Evolutionary conservation across 345 rosid species (phyloP).

Genomic region (Arabidopsis arenosa): DNA sequence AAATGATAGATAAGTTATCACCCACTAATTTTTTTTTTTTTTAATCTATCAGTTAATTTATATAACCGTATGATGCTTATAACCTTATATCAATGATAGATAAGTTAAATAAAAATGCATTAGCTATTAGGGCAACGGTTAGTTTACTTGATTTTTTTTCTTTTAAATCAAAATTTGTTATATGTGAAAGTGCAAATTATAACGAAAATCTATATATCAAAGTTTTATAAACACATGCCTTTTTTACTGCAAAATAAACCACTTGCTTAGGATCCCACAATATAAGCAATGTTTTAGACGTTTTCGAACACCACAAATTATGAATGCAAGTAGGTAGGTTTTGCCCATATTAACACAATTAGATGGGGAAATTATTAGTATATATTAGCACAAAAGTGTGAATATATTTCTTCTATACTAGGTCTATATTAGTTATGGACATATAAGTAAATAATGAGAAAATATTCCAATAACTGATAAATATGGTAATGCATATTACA

Average conservation of each 20-base stretch:
- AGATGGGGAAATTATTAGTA: not conserved
- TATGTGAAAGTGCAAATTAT: too few relatives aligned
- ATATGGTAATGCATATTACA: conserved; percentile 5
- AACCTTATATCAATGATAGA: too few relatives aligned
- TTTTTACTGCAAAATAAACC: conserved; percentile 2
- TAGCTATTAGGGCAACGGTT: too few relatives aligned
- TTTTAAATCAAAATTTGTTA: too few relatives aligned
- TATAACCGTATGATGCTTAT: too few relatives aligned
- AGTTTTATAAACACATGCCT: conserved; percentile 4
- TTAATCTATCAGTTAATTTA: too few relatives aligned
- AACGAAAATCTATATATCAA: too few relatives aligned
- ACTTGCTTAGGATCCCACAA: conserved; percentile 6
- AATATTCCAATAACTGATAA: not conserved
- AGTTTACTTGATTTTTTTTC: too few relatives aligned
- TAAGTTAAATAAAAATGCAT: too few relatives aligned
- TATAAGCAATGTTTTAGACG: not conserved
- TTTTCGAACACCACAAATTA: not conserved
- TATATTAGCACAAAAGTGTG: conserved; percentile 27
- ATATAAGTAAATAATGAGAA: not conserved
- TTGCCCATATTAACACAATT: conserved; percentile 9
- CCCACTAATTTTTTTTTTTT: too few relatives aligned
- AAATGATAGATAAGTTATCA: not conserved
- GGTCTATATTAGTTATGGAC: not conserved
- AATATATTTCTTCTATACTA: conserved; percentile 4
- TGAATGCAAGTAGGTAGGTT: not conserved